Base-by-base conservation (phyloP, 2,329 filamentous ascomycete species). In the Sphaceloma murrayae region DNA sequence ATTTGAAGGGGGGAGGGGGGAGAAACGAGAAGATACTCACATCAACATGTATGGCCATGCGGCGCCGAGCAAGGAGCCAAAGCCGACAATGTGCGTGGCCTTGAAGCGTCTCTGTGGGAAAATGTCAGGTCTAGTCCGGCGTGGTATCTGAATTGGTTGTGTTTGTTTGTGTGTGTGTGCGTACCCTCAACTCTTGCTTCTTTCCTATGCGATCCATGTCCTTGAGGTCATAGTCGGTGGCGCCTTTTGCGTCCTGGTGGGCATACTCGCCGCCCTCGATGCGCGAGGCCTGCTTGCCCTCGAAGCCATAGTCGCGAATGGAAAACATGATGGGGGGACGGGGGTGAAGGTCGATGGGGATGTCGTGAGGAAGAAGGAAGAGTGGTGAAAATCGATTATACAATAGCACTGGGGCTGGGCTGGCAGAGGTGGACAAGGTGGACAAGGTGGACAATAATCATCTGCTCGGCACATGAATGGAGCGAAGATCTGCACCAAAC, bases 161-260 rank as follows among this genome's bases (percentile, higher is more conserved):
- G 24, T 13, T 11, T 18, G 5, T 29, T 21, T 19, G 18, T 6
- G 9, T 4, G 10, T 14, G 19, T 10, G 14, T 16, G 8, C 33
- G n/a, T 45, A 49, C 48, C n/a, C 45, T 43, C 43, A 49, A 48
- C 45, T 54, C 50, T 45, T 54, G 49, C 43, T 55, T 55, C 46
- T 58, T 58, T 7, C 56, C 57, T 45, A 58, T 45, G 5, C 56
- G 52, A 17, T 49, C 48, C 56, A 59, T 59, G 33, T 59, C 56
- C 10, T 36, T 36, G 19, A 43, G 8, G 14, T 43, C 36, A 18
- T 40, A 29, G 10, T 40, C 36, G 24, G 36, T 40, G 4, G 36
- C 36, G 14, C 36, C 36, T 13, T 40, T 40, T 16, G 21, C 22
- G 30, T 40, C 36, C 11, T 40, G 36, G 24, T 40, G 30, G 24